Conservation (phyloP, 1,284 basidiomycete species). For the Ceratobasidium theobromae region DNA sequence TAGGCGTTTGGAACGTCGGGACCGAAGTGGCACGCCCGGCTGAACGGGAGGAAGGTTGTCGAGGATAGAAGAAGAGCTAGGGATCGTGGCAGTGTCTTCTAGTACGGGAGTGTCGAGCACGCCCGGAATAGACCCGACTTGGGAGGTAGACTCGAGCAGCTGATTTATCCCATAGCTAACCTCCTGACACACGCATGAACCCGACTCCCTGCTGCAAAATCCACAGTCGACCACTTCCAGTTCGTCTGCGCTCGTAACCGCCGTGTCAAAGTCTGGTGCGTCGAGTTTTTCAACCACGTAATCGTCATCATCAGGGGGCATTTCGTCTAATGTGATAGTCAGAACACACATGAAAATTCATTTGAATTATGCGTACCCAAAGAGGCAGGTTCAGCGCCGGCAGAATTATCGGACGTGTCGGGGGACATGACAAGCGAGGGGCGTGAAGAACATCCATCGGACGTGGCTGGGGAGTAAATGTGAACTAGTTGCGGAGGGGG, state of each 20-base stretch:
- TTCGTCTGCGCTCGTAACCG: background rate
- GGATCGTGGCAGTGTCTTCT: conserved; percentile 36
- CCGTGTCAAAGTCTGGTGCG: background rate
- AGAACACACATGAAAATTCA: too few species aligned
- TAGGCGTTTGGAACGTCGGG: conserved; percentile 33
- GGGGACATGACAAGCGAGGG: conserved; percentile 22
- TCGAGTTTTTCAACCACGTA: background rate
- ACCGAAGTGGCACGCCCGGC: conserved; percentile 62
- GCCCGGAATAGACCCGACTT: conserved; percentile 38
- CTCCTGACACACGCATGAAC: conserved; percentile 70
- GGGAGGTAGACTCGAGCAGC: conserved; percentile 36
- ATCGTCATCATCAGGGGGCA: background rate
- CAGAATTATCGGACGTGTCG: conserved; percentile 6
- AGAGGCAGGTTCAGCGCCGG: conserved; percentile 4
- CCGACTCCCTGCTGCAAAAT: conserved; percentile 65
- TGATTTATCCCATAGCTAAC: conserved; percentile 51
- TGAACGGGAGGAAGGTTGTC: conserved; percentile 77
- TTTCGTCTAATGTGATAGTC: background rate
- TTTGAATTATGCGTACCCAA: background rate
- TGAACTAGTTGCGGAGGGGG: conserved; percentile 1
- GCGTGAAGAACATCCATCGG: conserved; percentile 8
- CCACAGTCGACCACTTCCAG: conserved; percentile 56
- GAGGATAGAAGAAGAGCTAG: conserved; percentile 54
- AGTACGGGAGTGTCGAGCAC: conserved; percentile 38
- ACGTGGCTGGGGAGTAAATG: conserved; percentile 14